A percentile compares a stretch with the other conserved stretches of the same genome.
phyloP scores from a whole-genome alignment of 2,329 filamentous ascomycete genomes.

The Fusarium sp. region DNA sequence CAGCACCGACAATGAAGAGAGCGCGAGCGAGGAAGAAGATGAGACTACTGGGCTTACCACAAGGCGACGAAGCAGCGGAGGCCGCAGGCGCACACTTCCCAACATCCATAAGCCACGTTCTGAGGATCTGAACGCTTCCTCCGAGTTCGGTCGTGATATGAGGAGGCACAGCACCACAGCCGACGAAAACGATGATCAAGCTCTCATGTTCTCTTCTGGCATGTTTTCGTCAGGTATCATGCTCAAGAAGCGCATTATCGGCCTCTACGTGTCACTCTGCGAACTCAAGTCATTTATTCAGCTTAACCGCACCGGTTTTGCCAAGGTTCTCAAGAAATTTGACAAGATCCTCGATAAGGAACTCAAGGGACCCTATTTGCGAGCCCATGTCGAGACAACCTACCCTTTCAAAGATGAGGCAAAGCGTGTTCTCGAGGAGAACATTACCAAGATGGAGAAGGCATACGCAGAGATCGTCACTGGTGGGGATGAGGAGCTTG shows the following conservation, averaged over 20 bases:
- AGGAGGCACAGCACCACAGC: slow-evolving; percentile 75
- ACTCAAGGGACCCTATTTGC: slow-evolving; percentile 82
- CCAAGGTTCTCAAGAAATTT: slow-evolving; percentile 97
- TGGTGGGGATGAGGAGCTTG: slow-evolving; percentile 79
- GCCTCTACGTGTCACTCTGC: slow-evolving; percentile 90
- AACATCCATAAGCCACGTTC: slow-evolving; percentile 53
- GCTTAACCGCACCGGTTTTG: slow-evolving; percentile 95
- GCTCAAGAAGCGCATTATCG: slow-evolving; percentile 90
- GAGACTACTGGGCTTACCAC: slow-evolving; percentile 68
- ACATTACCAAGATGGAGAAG: slow-evolving; percentile 79
- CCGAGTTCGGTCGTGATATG: slow-evolving; percentile 63
- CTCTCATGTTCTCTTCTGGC: slow-evolving; percentile 72
- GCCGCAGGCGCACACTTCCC: slow-evolving; percentile 54
- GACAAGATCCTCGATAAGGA: slow-evolving; percentile 93
- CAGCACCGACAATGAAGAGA: slow-evolving; percentile 69
- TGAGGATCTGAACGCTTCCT: slow-evolving; percentile 70
- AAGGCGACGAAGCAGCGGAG: slow-evolving; percentile 56
- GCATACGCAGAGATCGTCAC: slow-evolving; percentile 87
- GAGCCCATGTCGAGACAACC: slow-evolving; percentile 77
- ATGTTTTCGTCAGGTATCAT: slow-evolving; percentile 78
- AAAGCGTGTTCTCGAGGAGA: slow-evolving; percentile 75
- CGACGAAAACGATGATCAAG: slow-evolving; percentile 83
- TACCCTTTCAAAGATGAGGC: slow-evolving; percentile 85
- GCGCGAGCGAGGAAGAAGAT: slow-evolving; percentile 73
- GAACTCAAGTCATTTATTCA: slow-evolving; percentile 97